Conservation (phyloP, 257 asterid genomes). For the Przewalskia tangutica region DNA sequence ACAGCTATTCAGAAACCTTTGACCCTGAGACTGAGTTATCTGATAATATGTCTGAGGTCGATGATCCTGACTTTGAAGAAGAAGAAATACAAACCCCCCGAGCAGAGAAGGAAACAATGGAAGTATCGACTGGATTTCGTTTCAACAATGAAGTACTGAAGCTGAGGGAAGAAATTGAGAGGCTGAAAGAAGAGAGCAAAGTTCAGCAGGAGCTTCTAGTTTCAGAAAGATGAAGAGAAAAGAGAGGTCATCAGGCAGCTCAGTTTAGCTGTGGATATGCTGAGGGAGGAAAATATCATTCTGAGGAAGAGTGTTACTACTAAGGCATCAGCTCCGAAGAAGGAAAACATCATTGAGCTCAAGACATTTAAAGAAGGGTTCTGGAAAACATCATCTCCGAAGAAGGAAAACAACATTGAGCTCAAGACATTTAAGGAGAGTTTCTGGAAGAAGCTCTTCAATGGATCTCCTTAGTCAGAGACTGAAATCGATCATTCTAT, state of each 20-base stretch:
- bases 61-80: constrained; percentile 48
- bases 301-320: constrained; percentile 25
- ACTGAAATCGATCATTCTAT: background rate
- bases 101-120: constrained; percentile 11
- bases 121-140: constrained; percentile 9
- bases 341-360: constrained; percentile 12
- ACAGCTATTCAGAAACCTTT: constrained; percentile 68
- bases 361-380: constrained; percentile 27
- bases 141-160: constrained; percentile 15
- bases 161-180: constrained; percentile 50
- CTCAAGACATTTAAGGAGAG: constrained; percentile 26
- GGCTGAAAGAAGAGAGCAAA: constrained; percentile 47
- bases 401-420: constrained; percentile 12
- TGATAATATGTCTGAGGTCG: constrained; percentile 51
- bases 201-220: constrained; percentile 36
- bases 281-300: constrained; percentile 58
- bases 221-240: constrained; percentile 82
- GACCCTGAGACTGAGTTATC: constrained; percentile 40
- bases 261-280: constrained; percentile 53
- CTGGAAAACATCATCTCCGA: background rate
- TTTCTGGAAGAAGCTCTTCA: constrained; percentile 56
- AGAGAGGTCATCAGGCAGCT: constrained; percentile 82
- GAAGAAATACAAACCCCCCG: background rate
- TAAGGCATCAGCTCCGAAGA: constrained; percentile 6
- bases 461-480: constrained; percentile 31